phyloP scores from a whole-genome alignment of 2,329 filamentous ascomycete genomes.

The Fusarium foetens region DNA sequence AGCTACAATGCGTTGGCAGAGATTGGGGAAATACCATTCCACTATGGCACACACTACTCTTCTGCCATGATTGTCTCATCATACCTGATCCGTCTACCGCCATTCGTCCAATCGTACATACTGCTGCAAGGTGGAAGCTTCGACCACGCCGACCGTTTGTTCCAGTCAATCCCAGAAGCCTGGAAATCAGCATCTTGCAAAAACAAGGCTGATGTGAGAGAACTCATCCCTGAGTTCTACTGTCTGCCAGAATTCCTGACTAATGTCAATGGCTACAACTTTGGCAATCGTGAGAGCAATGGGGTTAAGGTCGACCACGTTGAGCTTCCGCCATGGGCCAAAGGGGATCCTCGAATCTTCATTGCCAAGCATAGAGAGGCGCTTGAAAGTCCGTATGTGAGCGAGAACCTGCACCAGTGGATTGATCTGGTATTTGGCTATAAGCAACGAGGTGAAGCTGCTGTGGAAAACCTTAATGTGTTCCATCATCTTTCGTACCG shows the following conservation, averaged over 20 bases:
- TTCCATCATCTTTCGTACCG: constrained; percentile 97
- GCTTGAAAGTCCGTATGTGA: constrained; percentile 92
- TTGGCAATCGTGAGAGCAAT: constrained; percentile 85
- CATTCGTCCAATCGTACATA: constrained; percentile 95
- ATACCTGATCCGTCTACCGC: constrained; percentile 92
- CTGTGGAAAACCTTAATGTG: constrained; percentile 90
- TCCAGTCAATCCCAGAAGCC: constrained; percentile 90
- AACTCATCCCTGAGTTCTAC: constrained; percentile 97
- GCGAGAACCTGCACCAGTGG: constrained; percentile 89
- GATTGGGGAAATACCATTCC: constrained; percentile 92
- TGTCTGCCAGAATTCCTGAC: constrained; percentile 93
- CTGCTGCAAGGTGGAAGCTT: constrained; percentile 95
- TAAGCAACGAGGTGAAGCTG: constrained; percentile 93
- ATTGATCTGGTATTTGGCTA: constrained; percentile 95
- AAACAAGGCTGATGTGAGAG: constrained; percentile 93
- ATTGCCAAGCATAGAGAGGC: constrained; percentile 96
- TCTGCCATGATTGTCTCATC: constrained; percentile 99
- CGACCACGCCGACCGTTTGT: constrained; percentile 94
- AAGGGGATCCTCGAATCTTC: constrained; percentile 94
- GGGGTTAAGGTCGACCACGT: constrained; percentile 86
- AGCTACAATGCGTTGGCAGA: constrained; percentile 89
- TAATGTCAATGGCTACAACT: constrained; percentile 96
- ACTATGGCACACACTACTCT: constrained; percentile 98
- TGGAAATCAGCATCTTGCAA: constrained; percentile 91
- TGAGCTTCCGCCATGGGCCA: constrained; percentile 93